Base-by-base conservation (phyloP, 352 stramenopile species). In the Globisporangium iwayamae region DNA sequence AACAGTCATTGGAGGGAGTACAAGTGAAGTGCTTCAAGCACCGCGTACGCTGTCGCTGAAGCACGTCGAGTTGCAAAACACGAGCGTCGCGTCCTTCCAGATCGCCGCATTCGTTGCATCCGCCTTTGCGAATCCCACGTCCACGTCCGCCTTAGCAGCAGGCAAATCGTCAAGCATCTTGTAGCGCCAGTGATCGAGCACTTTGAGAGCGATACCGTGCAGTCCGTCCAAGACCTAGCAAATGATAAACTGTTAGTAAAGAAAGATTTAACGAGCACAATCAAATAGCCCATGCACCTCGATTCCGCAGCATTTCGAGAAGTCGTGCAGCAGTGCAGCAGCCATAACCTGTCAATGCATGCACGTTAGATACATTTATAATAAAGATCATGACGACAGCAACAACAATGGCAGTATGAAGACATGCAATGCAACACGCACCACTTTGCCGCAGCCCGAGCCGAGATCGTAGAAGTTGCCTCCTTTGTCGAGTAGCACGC, bases 391-490 rank as follows among this genome's bases (percentile, higher is more conserved):
- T 5, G n/a, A 16, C 7, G 8, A 34, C 16, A 28, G 5, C 11
- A 8, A 32, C 50, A 36, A 10, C 32, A 61, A 28, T n/a, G 18
- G 3, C 16, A 36, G 41, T 30, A 48, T 50, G 18, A n/a, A 45
- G 30, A n/a, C 14, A 36, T 50, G 38, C 2, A 16, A 38, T 50
- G 38, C 2, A 16, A 43, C 0, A 68, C 77, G 41, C 62, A 89
- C 80, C 62, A 87, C 80, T 89, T 89, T 89, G 63, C 80, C 80
- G 54, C 80, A 89, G 16, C 80, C 80, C 10, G 80, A 89, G 48
- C 80, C 80, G 20, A 89, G 79, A 46, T 89, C 80, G 66, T 89
- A 89, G 59, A 89, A 89, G 45, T 80, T 84, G 22, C 80, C 80
- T 50, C 80, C 76, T 60, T 77, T 78, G 52, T 89, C 80, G 52